phyloP scores from a whole-genome alignment of 1,139 yeast genomes.

The Suhomyces coccinellae region DNA sequence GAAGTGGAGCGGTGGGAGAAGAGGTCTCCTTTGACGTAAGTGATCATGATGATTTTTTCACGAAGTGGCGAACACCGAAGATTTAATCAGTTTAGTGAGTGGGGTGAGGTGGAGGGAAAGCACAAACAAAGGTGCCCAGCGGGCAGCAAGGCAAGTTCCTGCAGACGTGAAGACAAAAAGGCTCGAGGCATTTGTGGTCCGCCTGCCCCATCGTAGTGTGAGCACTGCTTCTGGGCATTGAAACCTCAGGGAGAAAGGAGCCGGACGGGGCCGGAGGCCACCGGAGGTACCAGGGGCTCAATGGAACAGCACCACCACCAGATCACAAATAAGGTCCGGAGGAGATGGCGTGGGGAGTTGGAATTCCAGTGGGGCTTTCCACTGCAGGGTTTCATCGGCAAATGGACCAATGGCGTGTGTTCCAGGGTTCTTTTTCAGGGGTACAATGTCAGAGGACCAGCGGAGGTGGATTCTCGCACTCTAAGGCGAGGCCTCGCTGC shows the following conservation, averaged over 20 bases:
- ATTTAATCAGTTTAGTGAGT: neutral
- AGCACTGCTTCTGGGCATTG: neutral
- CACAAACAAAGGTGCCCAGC: no score
- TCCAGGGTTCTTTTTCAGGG: neutral
- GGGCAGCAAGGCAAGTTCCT: conserved; percentile 2
- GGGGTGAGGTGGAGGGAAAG: conserved; percentile 6
- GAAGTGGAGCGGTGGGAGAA: conserved; percentile 36
- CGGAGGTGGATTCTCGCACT: no score
- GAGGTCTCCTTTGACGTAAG: conserved; percentile 62
- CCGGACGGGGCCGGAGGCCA: neutral
- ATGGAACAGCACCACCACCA: no score
- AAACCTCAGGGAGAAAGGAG: no score
- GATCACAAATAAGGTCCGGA: no score
- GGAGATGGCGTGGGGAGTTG: conserved; percentile 1
- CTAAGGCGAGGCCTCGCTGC: no score
- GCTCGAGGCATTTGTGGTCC: conserved; percentile 2
- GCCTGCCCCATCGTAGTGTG: conserved; percentile 1
- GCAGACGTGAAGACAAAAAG: conserved; percentile 5
- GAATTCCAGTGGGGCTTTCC: neutral
- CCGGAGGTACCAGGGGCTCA: neutral
- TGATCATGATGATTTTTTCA: conserved; percentile 23
- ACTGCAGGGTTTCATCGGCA: neutral
- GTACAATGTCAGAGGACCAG: no score
- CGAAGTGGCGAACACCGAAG: neutral
- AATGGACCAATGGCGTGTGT: neutral